These are phyloP conservation scores for Xylariaceae sp. DNA, from an alignment of 2,329 filamentous ascomycete genomes.

Conservation along the genomic window DNA sequence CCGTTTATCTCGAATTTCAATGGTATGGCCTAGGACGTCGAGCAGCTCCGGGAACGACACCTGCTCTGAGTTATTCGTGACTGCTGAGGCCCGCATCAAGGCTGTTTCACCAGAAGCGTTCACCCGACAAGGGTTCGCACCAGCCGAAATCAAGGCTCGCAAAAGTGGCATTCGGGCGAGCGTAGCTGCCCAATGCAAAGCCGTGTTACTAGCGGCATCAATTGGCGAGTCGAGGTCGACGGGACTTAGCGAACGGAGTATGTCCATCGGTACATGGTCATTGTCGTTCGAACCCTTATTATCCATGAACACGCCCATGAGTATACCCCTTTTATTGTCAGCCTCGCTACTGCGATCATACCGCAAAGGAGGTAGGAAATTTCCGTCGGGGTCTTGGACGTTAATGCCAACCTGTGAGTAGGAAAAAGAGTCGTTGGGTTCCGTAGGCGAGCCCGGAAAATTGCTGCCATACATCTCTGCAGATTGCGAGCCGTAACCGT, in stretches of 20 bases:
- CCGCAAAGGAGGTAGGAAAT: slow-evolving; percentile 60
- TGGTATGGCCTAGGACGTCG: slow-evolving; percentile 81
- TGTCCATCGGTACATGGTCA: slow-evolving; percentile 62
- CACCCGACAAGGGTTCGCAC: slow-evolving; percentile 80
- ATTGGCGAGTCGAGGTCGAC: slow-evolving; percentile 88
- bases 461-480: slow-evolving; percentile 44
- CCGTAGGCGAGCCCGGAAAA: slow-evolving; percentile 68
- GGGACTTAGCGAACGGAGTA: slow-evolving; percentile 68
- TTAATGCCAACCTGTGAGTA: slow-evolving; percentile 52
- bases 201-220: slow-evolving; percentile 82
- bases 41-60: slow-evolving; percentile 85
- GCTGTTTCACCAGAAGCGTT: slow-evolving; percentile 90
- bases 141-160: slow-evolving; percentile 72
- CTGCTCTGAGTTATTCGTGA: slow-evolving; percentile 91
- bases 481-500: slow-evolving; percentile 46
- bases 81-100: slow-evolving; percentile 84
- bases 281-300: slow-evolving; percentile 59
- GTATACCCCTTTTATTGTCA: slow-evolving; percentile 72
- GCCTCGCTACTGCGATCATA: slow-evolving; percentile 57
- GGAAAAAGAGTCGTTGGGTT: slow-evolving; percentile 73
- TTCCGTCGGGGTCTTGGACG: slow-evolving; percentile 47
- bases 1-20: slow-evolving; percentile 84
- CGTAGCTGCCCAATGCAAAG: slow-evolving; percentile 93
- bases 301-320: slow-evolving; percentile 80
- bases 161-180: slow-evolving; percentile 79